A percentile compares a stretch with the other conserved stretches of the same genome.
Conservation (phyloP, 257 asterid species). For the Oldenlandia corymbosa region DNA sequence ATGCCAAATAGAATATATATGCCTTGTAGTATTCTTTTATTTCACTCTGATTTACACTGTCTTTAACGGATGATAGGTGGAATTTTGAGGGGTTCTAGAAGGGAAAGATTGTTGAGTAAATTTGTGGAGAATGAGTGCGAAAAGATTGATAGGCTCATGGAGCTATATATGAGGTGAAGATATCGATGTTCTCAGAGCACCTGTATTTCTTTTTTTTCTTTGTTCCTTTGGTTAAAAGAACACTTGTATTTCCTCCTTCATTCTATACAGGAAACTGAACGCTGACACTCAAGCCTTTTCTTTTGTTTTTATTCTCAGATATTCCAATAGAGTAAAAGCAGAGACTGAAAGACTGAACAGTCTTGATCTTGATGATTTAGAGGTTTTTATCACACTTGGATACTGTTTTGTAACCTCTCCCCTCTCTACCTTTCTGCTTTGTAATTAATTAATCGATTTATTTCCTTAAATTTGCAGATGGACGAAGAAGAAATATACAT, state of each 20-base stretch:
- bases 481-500: slow-evolving; percentile 89
- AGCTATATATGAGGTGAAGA: slow-evolving; percentile 90
- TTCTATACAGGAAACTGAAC: no score
- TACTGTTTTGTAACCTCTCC: slow-evolving; percentile 6
- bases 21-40: background rate
- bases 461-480: slow-evolving; percentile 60
- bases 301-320: slow-evolving; percentile 36
- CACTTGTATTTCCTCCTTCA: background rate
- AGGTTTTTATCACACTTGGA: slow-evolving; percentile 36
- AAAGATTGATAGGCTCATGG: slow-evolving; percentile 96
- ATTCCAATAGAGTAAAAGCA: slow-evolving; percentile 74
- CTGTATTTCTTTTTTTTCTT: background rate
- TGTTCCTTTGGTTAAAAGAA: background rate
- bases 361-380: slow-evolving; percentile 79
- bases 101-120: slow-evolving; percentile 87
- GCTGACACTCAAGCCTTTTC: slow-evolving; percentile 4
- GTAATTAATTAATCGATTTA: background rate
- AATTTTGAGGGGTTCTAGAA: slow-evolving; percentile 88
- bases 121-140: slow-evolving; percentile 96
- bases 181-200: slow-evolving; percentile 10
- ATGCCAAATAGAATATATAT: background rate
- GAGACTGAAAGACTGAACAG: slow-evolving; percentile 60
- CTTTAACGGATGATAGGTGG: slow-evolving; percentile 50
- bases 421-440: background rate
- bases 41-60: background rate